Base-by-base conservation (phyloP, 805 yeast species). In the Metschnikowia picachoensis region DNA sequence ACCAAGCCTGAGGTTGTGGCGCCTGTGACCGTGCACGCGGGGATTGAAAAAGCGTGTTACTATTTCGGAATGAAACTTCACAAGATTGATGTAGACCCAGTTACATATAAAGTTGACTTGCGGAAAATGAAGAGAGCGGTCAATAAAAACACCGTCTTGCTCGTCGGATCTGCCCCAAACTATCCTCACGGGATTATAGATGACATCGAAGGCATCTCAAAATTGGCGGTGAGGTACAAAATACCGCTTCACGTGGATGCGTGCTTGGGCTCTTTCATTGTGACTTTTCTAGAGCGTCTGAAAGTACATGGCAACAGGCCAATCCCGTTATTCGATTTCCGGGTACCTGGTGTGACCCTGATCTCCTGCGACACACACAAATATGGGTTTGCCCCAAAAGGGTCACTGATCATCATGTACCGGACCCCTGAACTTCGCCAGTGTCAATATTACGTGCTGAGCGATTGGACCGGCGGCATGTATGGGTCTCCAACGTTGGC, bases 351-450 rank as follows among this genome's bases (percentile, higher is more conserved):
- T 30, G 98, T 94, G n/a, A 94, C 98, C 0, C 90, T 97, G 2
- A 92, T 92, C 47, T 87, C 96, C n/a, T 94, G 98, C 68, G 99
- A 92, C 64, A 92, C 99, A n/a, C 99, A 92, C 73, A 92, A 92
- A 66, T 92, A 92, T 61, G 99, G 98, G 1, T 94, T 92, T 74
- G 97, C 98, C 8, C 99, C 99, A 34, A 92, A 92, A 66, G 99
- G 99, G 9, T 85, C 95, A 0, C 88, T 96, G 1, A 77, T 92
- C 20, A 85, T 94, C 57, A 85, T 94, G 96, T 94, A 94, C 66
- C 78, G 97, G 39, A 67, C 76, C 50, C 57, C 76, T 0, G 75
- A 78, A 47, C 74, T 89, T 46, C 76, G 99, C 47, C 77, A 77
- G 53, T 76, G 84, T 58, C 99, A 94, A 68, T 92, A 94, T 65